Conservation (phyloP, 805 yeast genomes). For the Isabelozyma pseudorhagii region DNA sequence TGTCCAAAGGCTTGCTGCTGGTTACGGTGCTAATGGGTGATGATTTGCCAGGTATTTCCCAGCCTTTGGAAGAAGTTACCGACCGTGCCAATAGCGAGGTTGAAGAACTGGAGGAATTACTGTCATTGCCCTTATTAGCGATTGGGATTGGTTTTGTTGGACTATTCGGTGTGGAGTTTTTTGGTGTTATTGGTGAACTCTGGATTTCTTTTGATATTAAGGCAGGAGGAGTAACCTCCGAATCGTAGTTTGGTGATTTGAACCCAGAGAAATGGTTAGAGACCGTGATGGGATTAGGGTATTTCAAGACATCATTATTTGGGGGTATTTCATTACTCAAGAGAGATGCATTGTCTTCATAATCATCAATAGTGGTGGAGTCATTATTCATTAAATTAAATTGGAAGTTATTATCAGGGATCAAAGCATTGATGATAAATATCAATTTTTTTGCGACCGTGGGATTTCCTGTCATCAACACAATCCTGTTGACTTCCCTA, state of each 20-base stretch:
- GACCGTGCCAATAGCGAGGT: slow-evolving; percentile 13
- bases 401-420: slow-evolving; percentile 33
- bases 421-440: slow-evolving; percentile 49
- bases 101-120: background rate
- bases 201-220: background rate
- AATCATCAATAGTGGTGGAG: background rate
- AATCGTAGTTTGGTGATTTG: background rate
- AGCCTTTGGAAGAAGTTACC: slow-evolving; percentile 35
- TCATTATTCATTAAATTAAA: background rate
- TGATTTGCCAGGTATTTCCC: slow-evolving; percentile 43
- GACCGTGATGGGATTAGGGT: background rate
- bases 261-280: background rate
- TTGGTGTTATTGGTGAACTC: background rate
- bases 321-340: background rate
- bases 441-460: slow-evolving; percentile 58
- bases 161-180: background rate
- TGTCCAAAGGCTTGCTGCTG: slow-evolving; percentile 6
- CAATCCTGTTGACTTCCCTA: slow-evolving; percentile 44
- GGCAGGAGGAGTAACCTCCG: background rate
- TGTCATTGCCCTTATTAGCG: background rate
- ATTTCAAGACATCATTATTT: background rate
- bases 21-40: slow-evolving; percentile 1
- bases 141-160: slow-evolving; percentile 9
- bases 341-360: background rate
- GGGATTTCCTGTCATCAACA: slow-evolving; percentile 57